Evolutionary conservation across 192 early-diverging fungal genomes (phyloP).

Genomic region (Funneliformis geosporum): DNA sequence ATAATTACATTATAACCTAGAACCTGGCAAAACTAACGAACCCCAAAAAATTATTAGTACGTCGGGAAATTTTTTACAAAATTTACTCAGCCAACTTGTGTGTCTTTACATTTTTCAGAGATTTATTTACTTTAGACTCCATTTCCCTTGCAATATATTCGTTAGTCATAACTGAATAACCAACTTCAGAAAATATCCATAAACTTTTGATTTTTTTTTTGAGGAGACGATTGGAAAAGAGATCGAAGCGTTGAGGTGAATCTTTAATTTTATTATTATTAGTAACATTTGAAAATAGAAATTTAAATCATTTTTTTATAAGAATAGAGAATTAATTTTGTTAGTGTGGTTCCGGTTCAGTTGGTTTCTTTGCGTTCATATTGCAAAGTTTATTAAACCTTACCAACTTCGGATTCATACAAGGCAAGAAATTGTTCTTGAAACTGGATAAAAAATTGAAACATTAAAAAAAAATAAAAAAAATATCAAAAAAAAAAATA

Average conservation of each 20-base stretch:
- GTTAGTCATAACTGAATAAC: not conserved
- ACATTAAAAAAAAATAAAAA: not conserved
- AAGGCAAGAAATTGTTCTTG: not conserved
- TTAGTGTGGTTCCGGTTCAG: conserved; percentile 6
- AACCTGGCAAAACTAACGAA: not conserved
- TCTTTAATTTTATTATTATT: not conserved
- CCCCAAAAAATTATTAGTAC: not conserved
- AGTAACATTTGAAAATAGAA: not conserved
- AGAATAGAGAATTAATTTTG: not conserved
- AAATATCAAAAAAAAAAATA: not conserved
- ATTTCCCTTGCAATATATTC: not conserved
- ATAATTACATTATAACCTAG: not conserved
- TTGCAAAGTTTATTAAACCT: not conserved
- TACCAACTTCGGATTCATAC: not conserved
- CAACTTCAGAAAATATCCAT: not conserved
- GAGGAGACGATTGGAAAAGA: conserved; percentile 1
- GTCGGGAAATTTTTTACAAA: not conserved
- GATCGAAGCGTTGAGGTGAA: conserved; percentile 6
- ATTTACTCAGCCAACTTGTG: not conserved
- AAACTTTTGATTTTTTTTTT: not conserved
- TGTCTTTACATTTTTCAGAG: not conserved
- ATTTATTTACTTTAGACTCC: not conserved
- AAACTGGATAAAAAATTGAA: not conserved
- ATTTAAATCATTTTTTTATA: not conserved
- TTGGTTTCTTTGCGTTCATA: conserved; percentile 2